Percentiles rank a stretch among this genome's conserved stretches.
Conservation (phyloP, 768 basidiomycete species). For the Kwoniella pini region DNA sequence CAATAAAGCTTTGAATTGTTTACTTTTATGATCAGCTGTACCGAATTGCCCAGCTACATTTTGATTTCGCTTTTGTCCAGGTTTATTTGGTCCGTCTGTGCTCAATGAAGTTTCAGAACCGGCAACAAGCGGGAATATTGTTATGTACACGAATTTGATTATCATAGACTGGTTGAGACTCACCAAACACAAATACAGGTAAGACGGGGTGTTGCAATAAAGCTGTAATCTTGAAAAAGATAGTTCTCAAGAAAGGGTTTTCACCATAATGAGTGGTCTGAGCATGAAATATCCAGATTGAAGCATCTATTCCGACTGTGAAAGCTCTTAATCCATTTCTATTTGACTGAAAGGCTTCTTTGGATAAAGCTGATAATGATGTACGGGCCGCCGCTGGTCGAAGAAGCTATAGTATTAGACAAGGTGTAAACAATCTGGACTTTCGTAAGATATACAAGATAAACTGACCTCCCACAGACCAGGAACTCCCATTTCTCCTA, state of each 20-base stretch:
- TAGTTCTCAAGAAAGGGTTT: conserved; percentile 79
- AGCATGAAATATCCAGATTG: conserved; percentile 62
- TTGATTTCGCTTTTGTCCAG: conserved; percentile 69
- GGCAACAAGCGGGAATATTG: no score
- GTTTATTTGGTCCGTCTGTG: conserved; percentile 73
- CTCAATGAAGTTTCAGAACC: neutral
- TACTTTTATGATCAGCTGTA: conserved; percentile 44
- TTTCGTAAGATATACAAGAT: neutral
- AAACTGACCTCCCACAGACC: conserved; percentile 55
- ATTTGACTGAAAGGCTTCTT: conserved; percentile 75
- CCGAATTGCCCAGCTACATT: conserved; percentile 47
- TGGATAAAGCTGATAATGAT: conserved; percentile 74
- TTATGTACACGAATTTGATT: no score
- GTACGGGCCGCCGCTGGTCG: conserved; percentile 70
- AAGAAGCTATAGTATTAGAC: conserved; percentile 58
- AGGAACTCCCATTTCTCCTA: conserved; percentile 53
- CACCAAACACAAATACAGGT: conserved; percentile 82
- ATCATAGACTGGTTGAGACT: no score
- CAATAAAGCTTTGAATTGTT: conserved; percentile 54
- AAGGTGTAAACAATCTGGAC: neutral
- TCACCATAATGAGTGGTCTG: conserved; percentile 61
- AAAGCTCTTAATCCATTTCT: conserved; percentile 68
- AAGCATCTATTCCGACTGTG: conserved; percentile 80
- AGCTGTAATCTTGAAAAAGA: conserved; percentile 80
- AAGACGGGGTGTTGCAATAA: conserved; percentile 73